Base-by-base conservation (phyloP, 306 rosid species). In the Casuarina equisetifolia region DNA sequence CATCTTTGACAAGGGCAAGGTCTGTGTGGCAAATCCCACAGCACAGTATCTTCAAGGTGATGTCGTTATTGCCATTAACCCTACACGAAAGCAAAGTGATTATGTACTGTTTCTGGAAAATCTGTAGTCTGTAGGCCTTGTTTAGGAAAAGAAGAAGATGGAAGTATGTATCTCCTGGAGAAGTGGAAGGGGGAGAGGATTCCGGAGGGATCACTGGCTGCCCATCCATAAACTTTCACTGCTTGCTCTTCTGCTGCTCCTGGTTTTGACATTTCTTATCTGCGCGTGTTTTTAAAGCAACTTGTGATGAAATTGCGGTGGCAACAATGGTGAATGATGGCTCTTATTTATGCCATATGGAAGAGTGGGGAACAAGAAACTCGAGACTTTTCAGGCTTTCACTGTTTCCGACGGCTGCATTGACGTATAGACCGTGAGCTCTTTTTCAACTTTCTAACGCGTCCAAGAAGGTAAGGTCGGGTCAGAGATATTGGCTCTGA, bases 121-220 rank as follows among this genome's bases (percentile, higher is more conserved):
- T 59, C 9, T 59, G 1, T 0, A 61, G 43, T 36, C 35, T 62
- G 12, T 36, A 35, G 36, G 13, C 4, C 36, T 4, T 2, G 12
- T 9, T 35, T 64, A 15, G 2, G 20, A 64, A 25, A 25, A 17
- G 4, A 19, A 58, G 12, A 25, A 58, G 25, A 58, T 58, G 19
- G 32, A 66, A 64, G 13, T 15, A 39, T 16, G 2, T 64, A 66
- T 13, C 49, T 16, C 46, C 49, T 40, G 17, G 10, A 3, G 13
- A 66, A 66, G 49, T 40, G 70, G 4, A 66, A 66, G 45, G 49
- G 49, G 1, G 70, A 66, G 0, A 66, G 49, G 40, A 66, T 66
- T 66, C 70, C 49, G 3, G 70, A 66, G 12, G 35, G 40, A 66
- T 66, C 70, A 40, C 48, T 66, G 2, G 70, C 49, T 66, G 49